Percentiles rank a stretch among this genome's conserved stretches.
These are phyloP conservation scores for Xylaria cubensis DNA, from an alignment of 495 filamentous ascomycete species.

Conservation along the genomic window DNA sequence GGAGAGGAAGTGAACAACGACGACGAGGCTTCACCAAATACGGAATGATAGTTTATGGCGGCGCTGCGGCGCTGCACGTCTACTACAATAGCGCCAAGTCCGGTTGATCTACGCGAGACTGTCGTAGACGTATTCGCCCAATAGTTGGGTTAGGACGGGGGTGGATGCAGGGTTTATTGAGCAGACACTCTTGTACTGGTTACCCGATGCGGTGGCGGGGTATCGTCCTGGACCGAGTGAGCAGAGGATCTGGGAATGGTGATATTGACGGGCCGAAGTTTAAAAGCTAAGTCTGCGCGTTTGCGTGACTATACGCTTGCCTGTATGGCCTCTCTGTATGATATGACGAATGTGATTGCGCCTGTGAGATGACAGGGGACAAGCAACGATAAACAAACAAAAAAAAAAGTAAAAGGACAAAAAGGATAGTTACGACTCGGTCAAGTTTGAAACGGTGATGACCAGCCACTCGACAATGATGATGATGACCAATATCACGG, in stretches of 20 bases:
- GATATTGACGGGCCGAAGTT: not conserved
- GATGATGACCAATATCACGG: too few relatives aligned
- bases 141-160: not conserved
- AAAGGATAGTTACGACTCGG: too few relatives aligned
- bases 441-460: too few relatives aligned
- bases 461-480: too few relatives aligned
- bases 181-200: not conserved
- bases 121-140: conserved; percentile 6
- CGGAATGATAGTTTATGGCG: not conserved
- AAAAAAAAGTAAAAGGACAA: too few relatives aligned
- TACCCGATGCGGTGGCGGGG: conserved; percentile 14
- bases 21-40: not conserved
- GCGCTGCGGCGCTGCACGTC: not conserved
- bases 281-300: too few relatives aligned
- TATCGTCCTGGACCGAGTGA: not conserved
- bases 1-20: not conserved
- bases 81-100: not conserved
- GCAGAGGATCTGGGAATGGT: not conserved
- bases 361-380: too few relatives aligned
- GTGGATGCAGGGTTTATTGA: not conserved
- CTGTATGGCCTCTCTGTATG: too few relatives aligned
- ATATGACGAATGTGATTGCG: too few relatives aligned
- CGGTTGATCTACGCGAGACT: conserved; percentile 6
- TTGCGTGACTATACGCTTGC: not conserved
- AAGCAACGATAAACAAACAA: too few relatives aligned